These are phyloP conservation scores for Kuraishia hungarica DNA, from an alignment of 805 yeast species.

Conservation along the genomic window DNA sequence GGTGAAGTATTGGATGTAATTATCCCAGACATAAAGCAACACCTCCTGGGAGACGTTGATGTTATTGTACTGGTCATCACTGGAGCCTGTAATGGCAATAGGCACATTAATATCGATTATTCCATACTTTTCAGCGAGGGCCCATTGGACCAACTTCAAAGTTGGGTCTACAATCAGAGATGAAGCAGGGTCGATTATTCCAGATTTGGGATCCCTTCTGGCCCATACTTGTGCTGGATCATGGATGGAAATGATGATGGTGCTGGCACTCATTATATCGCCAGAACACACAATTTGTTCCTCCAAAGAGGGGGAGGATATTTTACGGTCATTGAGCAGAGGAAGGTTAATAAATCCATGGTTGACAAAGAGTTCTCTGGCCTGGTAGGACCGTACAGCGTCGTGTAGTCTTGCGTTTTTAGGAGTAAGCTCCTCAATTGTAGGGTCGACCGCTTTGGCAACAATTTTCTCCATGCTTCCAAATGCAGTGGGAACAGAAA, in stretches of 20 bases:
- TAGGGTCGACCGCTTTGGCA: constrained; percentile 31
- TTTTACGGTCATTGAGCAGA: constrained; percentile 31
- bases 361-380: constrained; percentile 41
- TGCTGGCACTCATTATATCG: constrained; percentile 52
- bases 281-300: constrained; percentile 69
- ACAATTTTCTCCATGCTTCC: constrained; percentile 24
- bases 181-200: constrained; percentile 63
- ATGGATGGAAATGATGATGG: constrained; percentile 66
- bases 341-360: constrained; percentile 65
- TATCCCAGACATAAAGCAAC: constrained; percentile 80
- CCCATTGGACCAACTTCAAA: constrained; percentile 62
- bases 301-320: constrained; percentile 41
- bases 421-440: constrained; percentile 25
- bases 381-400: constrained; percentile 68
- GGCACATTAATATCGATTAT: constrained; percentile 82
- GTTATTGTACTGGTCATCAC: constrained; percentile 49
- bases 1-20: constrained; percentile 69
- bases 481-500: constrained; percentile 18
- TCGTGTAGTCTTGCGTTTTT: constrained; percentile 53
- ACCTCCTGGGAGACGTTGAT: constrained; percentile 69
- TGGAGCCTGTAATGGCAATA: constrained; percentile 33
- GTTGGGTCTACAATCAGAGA: constrained; percentile 75
- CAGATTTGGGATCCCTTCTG: constrained; percentile 68
- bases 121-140: constrained; percentile 50
- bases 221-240: constrained; percentile 95